Percentiles rank a stretch among this genome's conserved stretches.
Conservation (phyloP, 768 basidiomycete species). For the Rossbeevera mucosa region DNA sequence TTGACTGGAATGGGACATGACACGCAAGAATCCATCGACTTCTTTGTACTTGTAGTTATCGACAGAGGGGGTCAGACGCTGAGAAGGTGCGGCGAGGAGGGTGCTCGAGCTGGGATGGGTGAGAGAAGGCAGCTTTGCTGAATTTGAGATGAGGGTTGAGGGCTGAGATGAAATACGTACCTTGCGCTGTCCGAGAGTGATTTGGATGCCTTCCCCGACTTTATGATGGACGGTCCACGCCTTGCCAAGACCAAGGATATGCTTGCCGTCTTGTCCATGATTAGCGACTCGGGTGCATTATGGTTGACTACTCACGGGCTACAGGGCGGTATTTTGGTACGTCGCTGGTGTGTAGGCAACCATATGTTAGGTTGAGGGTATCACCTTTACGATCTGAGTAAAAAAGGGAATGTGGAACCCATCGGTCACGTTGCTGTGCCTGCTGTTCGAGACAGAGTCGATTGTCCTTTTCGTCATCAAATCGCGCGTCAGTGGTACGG, state of each 20-base stretch:
- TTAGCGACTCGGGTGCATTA: slow-evolving; percentile 40
- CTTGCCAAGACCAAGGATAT: slow-evolving; percentile 57
- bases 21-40: slow-evolving; percentile 60
- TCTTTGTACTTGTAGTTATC: slow-evolving; percentile 51
- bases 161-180: slow-evolving; percentile 25
- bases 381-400: slow-evolving; percentile 70
- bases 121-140: slow-evolving; percentile 43
- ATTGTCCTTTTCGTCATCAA: slow-evolving; percentile 36
- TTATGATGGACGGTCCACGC: slow-evolving; percentile 43
- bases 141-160: slow-evolving; percentile 4
- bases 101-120: slow-evolving; percentile 54
- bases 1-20: slow-evolving; percentile 41
- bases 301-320: slow-evolving; percentile 42
- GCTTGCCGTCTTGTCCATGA: slow-evolving; percentile 42
- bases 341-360: slow-evolving; percentile 56
- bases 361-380: slow-evolving; percentile 59
- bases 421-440: slow-evolving; percentile 18
- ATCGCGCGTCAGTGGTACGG: slow-evolving; percentile 9
- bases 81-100: slow-evolving; percentile 48
- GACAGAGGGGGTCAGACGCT: slow-evolving; percentile 40
- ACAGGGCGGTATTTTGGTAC: slow-evolving; percentile 62
- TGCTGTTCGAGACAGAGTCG: slow-evolving; percentile 21
- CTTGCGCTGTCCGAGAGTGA: slow-evolving; percentile 44
- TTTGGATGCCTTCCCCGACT: slow-evolving; percentile 63
- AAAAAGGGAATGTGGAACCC: slow-evolving; percentile 37